Evolutionary conservation across 169 alveolate genomes (phyloP), one percentile per base, ranked within the genome.

Genomic region (Eimeria praecox): DNA sequence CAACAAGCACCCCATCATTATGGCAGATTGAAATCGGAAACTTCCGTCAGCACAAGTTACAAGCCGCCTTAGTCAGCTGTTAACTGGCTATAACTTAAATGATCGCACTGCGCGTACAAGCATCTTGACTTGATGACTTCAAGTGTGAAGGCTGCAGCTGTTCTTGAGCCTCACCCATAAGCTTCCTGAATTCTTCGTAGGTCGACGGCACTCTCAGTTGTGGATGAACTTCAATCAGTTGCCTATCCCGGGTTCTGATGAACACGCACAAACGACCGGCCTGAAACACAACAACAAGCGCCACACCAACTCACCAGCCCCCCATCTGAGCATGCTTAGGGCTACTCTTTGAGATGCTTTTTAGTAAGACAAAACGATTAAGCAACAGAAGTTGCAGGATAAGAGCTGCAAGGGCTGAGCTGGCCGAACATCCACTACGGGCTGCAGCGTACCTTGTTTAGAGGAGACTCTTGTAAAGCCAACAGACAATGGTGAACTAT

Each of bases 401-500:
- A 49, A 42, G 44, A 30, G 88, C 64, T 16, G 6, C 0, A 40
- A 2, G 33, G 56, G 22, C 46, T 33, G n/a, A 10, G 20, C 22
- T 69, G 78, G 3, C 46, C 0, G 42, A 33, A 42, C 78, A 33
- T 24, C 40, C 38, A 64, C 16, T 27, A 33, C 46, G 2, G 46
- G 78, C n/a, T n/a, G 46, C 71, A 35, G 75, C 95, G 27, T 44
- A 95, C 96, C 90, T 95, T 96, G 95, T 97, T 97, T 44, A 97
- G 94, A 1, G 98, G 98, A 27, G 97, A 95, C 73, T 97, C 98
- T 90, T 96, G 95, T 38, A 97, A 94, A 52, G 97, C 94, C 86
- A 97, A 87, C 24, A 97, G 91, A 86, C 98, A 97, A 52, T 97
- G 98, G 94, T 97, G 98, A 54, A 96, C 93, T 20, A 97, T 97